These are phyloP conservation scores for Hanseniaspora guilliermondii DNA, from an alignment of 805 yeast species.

Conservation along the genomic window DNA sequence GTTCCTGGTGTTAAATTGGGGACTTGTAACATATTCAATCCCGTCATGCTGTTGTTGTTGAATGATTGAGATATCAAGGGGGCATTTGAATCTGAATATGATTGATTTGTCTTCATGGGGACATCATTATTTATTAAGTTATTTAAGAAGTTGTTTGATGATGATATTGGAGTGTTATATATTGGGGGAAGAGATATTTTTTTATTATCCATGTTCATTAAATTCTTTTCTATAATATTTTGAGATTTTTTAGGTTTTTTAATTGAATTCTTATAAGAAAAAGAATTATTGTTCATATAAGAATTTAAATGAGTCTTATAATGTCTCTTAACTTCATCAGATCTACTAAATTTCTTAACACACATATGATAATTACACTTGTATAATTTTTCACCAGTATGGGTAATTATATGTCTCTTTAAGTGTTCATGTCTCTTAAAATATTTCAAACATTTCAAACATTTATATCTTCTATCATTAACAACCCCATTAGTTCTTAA, in stretches of 20 bases:
- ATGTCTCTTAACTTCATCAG: conserved; percentile 81
- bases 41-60: neutral
- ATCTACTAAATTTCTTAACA: conserved; percentile 61
- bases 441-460: conserved; percentile 74
- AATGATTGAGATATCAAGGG: neutral
- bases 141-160: neutral
- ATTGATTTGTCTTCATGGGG: too few species aligned
- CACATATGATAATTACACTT: conserved; percentile 78
- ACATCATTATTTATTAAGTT: neutral
- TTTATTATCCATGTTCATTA: neutral
- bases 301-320: conserved; percentile 55
- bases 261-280: neutral
- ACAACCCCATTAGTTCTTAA: neutral
- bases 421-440: conserved; percentile 84
- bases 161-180: conserved; percentile 6
- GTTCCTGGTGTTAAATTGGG: conserved; percentile 3
- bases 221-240: neutral
- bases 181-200: neutral
- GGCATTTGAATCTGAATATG: neutral
- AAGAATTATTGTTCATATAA: neutral
- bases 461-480: conserved; percentile 38
- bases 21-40: neutral
- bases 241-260: neutral
- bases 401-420: conserved; percentile 82
- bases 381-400: conserved; percentile 88